These are phyloP conservation scores for Penicillium sp. DNA, from an alignment of 2,329 filamentous ascomycete species.

Conservation along the genomic window DNA sequence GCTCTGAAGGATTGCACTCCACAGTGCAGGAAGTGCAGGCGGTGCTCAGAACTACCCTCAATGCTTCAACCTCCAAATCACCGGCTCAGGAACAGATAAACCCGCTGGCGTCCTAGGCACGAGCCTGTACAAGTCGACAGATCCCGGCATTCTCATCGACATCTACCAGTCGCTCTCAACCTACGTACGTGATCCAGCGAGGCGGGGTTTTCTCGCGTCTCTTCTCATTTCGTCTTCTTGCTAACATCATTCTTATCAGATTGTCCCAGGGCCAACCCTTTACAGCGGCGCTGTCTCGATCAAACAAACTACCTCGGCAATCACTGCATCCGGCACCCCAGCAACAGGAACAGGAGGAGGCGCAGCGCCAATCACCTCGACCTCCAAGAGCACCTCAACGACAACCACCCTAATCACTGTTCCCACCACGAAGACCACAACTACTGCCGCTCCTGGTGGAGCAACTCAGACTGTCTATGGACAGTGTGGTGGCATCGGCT, in stretches of 20 bases:
- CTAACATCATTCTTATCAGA: background rate
- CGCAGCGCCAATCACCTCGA: background rate
- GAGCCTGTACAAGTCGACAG: conserved; percentile 52
- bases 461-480: conserved; percentile 19
- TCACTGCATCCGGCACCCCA: conserved; percentile 19
- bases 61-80: conserved; percentile 58
- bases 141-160: conserved; percentile 56
- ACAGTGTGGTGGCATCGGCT: conserved; percentile 18
- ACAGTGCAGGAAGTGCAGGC: conserved; percentile 41
- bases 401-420: conserved; percentile 2
- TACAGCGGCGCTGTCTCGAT: conserved; percentile 21
- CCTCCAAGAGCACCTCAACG: background rate
- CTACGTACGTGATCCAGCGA: conserved; percentile 43
- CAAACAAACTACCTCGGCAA: conserved; percentile 14
- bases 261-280: conserved; percentile 49
- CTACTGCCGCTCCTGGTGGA: background rate
- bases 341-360: conserved; percentile 9
- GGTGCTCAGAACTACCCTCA: conserved; percentile 53
- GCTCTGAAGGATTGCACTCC: conserved; percentile 42
- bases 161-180: conserved; percentile 49
- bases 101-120: conserved; percentile 50
- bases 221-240: background rate
- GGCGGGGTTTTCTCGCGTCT: background rate
- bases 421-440: background rate
- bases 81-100: conserved; percentile 47